Conservation (phyloP, 441 rosid species). For the Kokia cookei region DNA sequence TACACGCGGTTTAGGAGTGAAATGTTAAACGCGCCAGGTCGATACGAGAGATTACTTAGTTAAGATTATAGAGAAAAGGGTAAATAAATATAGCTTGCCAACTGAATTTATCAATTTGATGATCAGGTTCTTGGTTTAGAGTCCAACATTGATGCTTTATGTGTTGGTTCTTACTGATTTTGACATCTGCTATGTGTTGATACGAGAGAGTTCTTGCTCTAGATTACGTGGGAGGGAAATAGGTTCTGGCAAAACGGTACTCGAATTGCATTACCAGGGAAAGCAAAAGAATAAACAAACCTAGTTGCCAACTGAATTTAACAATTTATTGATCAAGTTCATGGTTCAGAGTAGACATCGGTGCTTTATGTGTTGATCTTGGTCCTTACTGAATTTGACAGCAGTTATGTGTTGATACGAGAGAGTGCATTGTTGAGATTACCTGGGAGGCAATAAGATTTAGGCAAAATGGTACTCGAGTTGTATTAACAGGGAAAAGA, state of each 20-base stretch:
- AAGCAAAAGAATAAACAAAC: not conserved
- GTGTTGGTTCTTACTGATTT: not conserved
- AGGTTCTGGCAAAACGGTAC: not conserved
- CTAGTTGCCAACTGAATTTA: not conserved
- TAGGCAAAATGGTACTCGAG: not conserved
- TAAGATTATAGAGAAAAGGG: not conserved
- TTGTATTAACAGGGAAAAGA: not conserved
- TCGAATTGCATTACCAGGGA: not conserved
- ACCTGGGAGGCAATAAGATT: not conserved
- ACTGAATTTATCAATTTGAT: not conserved
- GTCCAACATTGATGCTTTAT: not conserved
- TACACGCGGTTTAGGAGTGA: not conserved
- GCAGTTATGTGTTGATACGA: not conserved
- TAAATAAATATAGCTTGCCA: not conserved
- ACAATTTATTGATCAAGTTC: not conserved
- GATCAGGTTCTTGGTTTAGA: not conserved
- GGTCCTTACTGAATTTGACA: no score
- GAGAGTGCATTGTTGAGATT: not conserved
- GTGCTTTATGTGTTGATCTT: not conserved
- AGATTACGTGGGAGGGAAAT: not conserved
- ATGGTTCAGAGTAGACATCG: not conserved
- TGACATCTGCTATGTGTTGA: not conserved
- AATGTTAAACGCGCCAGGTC: not conserved
- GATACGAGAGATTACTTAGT: not conserved
- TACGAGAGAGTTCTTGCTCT: not conserved